Percentiles rank a stretch among this genome's conserved stretches.
phyloP scores from a whole-genome alignment of 2,329 filamentous ascomycete species.

The Huntiella decipiens region DNA sequence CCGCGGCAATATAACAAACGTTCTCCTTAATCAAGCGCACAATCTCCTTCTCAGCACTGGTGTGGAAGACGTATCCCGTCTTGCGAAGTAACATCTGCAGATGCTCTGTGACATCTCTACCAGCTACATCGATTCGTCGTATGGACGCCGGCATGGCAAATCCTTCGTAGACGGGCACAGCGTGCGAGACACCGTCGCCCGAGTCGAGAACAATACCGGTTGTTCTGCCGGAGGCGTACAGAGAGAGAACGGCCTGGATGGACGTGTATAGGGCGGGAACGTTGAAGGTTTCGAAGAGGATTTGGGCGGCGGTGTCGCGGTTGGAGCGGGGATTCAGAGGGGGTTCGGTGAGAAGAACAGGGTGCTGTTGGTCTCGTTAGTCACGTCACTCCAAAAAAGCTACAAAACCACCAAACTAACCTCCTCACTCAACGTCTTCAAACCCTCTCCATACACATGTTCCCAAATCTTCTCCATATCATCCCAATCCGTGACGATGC shows the following conservation, averaged over 20 bases:
- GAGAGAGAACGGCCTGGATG: constrained; percentile 86
- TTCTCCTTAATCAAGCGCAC: constrained; percentile 94
- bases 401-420: constrained; percentile 22
- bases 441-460: constrained; percentile 84
- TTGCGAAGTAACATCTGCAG: constrained; percentile 81
- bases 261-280: constrained; percentile 92
- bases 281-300: constrained; percentile 97
- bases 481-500: constrained; percentile 98
- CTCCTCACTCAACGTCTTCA: constrained; percentile 96
- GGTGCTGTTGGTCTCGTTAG: constrained; percentile 39
- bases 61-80: constrained; percentile 87
- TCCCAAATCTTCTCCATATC: constrained; percentile 99
- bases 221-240: constrained; percentile 89
- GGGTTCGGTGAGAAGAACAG: constrained; percentile 86
- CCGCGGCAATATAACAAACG: constrained; percentile 73
- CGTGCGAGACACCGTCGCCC: constrained; percentile 90
- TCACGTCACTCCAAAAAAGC: not conserved
- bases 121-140: constrained; percentile 85
- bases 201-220: constrained; percentile 91
- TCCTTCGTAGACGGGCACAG: constrained; percentile 92
- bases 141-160: constrained; percentile 95
- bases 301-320: constrained; percentile 88
- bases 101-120: constrained; percentile 88
- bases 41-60: constrained; percentile 97
- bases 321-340: constrained; percentile 90